Evolutionary conservation across 2,329 filamentous ascomycete genomes (phyloP).

Genomic region (Nigrospora sphaerica): DNA sequence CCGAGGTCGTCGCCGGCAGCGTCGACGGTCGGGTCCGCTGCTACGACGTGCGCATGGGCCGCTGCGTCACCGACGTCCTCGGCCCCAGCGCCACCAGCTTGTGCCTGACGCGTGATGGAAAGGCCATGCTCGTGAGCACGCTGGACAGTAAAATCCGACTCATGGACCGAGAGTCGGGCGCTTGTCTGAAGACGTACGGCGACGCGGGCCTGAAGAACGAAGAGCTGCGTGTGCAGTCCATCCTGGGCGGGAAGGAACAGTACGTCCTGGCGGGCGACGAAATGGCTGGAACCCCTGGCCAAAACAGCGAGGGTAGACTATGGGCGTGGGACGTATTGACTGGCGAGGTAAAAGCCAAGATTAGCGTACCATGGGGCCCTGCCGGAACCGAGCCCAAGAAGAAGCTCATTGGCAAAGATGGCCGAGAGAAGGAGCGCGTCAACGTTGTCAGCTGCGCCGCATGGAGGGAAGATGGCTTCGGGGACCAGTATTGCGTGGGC

Average conservation of each 20-base stretch:
- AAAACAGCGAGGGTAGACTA: constrained; percentile 49
- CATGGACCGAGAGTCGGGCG: constrained; percentile 71
- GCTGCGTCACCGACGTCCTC: constrained; percentile 63
- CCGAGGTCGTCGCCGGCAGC: constrained; percentile 65
- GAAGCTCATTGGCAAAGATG: constrained; percentile 50
- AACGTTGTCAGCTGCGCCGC: constrained; percentile 57
- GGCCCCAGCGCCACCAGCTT: constrained; percentile 70
- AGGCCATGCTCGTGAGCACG: constrained; percentile 65
- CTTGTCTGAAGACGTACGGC: constrained; percentile 65
- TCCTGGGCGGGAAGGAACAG: constrained; percentile 69
- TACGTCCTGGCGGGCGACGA: constrained; percentile 80
- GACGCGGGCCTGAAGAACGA: constrained; percentile 54
- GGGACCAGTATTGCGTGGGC: constrained; percentile 58
- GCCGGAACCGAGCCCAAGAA: constrained; percentile 39
- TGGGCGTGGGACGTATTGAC: constrained; percentile 81
- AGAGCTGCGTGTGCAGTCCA: constrained; percentile 66
- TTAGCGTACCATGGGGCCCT: constrained; percentile 53
- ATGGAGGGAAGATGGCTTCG: constrained; percentile 56
- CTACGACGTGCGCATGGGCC: constrained; percentile 78
- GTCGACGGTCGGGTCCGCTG: constrained; percentile 76
- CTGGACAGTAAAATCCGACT: constrained; percentile 73
- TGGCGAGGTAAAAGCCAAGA: constrained; percentile 57
- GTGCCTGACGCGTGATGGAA: constrained; percentile 61
- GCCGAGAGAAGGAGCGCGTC: constrained; percentile 49
- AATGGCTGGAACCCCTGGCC: constrained; percentile 27